Evolutionary conservation across 2,329 filamentous ascomycete species (phyloP).

Genomic region (Penicillium sp.): DNA sequence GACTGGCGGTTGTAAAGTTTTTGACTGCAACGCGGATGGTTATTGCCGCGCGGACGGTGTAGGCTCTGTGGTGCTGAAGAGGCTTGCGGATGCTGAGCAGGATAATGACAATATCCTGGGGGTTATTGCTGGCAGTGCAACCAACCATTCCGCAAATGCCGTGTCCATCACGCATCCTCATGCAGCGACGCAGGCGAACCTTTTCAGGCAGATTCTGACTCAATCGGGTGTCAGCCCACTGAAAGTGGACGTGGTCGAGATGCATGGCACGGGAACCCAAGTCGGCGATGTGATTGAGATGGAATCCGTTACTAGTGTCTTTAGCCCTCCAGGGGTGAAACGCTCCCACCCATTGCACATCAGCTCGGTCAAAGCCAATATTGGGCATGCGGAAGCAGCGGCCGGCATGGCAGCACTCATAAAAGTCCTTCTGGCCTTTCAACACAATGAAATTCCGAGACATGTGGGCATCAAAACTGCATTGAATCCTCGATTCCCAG

Average conservation of each 20-base stretch:
- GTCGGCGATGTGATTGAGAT: background rate
- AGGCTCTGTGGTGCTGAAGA: background rate
- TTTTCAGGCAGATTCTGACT: background rate
- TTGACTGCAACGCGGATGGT: background rate
- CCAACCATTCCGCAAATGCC: background rate
- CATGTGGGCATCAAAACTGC: background rate
- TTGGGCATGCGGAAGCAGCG: background rate
- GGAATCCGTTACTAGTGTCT: background rate
- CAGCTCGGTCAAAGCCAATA: background rate
- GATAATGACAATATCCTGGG: background rate
- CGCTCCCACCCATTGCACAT: background rate
- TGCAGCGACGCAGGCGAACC: background rate
- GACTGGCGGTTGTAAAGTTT: background rate
- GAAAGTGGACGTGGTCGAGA: background rate
- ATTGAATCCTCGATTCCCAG: background rate
- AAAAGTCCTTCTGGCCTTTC: background rate
- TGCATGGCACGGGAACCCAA: background rate
- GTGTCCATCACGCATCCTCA: background rate
- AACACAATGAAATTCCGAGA: background rate
- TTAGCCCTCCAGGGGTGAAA: background rate
- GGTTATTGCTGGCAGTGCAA: background rate
- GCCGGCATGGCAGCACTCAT: background rate
- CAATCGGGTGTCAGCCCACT: background rate
- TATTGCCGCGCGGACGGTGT: background rate
- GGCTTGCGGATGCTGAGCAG: background rate